A percentile compares a stretch with the other conserved stretches of the same genome.
phyloP scores from a whole-genome alignment of 164 flowering plant genomes.

The Euptelea pleiosperma region DNA sequence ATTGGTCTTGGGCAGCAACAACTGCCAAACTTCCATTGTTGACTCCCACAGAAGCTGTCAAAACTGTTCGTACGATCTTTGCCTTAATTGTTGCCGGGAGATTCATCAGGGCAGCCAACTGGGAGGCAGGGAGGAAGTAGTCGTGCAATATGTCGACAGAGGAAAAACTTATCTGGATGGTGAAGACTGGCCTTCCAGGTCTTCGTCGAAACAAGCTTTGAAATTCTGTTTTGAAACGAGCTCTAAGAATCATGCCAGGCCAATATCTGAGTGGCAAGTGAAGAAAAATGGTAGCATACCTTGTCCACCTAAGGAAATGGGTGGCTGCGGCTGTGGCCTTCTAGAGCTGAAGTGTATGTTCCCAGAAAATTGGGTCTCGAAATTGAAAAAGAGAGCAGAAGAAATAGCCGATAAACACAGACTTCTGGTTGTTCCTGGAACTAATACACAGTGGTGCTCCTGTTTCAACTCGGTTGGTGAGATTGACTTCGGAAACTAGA shows the following conservation, averaged over 20 bases:
- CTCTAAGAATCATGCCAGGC: constrained; percentile 6
- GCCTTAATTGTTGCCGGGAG: constrained; percentile 63
- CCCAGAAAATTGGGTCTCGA: constrained; percentile 33
- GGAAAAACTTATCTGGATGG: constrained; percentile 52
- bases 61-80: constrained; percentile 54
- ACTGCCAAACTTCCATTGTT: constrained; percentile 59
- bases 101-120: constrained; percentile 40
- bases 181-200: background rate
- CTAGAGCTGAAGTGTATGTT: constrained; percentile 66
- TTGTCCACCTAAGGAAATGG: constrained; percentile 60
- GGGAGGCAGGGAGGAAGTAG: constrained; percentile 27
- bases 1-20: constrained; percentile 38
- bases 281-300: constrained; percentile 44
- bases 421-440: constrained; percentile 14
- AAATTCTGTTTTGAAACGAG: constrained; percentile 1
- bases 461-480: constrained; percentile 33
- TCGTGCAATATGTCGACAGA: constrained; percentile 20
- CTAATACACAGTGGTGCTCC: constrained; percentile 25
- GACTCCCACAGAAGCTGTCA: constrained; percentile 60
- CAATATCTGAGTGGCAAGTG: constrained; percentile 37
- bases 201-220: background rate
- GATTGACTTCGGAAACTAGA: constrained; percentile 9
- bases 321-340: constrained; percentile 61
- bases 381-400: constrained; percentile 49
- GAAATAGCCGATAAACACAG: constrained; percentile 20